Percentiles rank a stretch among this genome's conserved stretches.
These are phyloP conservation scores for Neckera pumila DNA, from an alignment of 225 moss, liverwort and hornwort genomes.

Conservation along the genomic window DNA sequence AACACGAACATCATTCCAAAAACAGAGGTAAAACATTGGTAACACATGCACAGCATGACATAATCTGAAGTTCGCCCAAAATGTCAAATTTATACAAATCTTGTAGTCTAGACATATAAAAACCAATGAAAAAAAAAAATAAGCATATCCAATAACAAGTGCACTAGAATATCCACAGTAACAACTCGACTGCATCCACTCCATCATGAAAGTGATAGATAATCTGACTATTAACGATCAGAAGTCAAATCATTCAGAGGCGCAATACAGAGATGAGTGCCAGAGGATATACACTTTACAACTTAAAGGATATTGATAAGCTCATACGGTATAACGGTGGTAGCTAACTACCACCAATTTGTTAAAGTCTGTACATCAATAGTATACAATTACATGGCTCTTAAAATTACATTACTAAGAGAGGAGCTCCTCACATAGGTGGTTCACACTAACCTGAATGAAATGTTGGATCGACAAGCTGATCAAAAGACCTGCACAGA, in stretches of 20 bases:
- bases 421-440: background rate
- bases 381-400: constrained; percentile 30
- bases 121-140: background rate
- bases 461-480: background rate
- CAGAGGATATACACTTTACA: background rate
- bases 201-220: background rate
- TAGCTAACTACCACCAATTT: background rate
- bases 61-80: background rate
- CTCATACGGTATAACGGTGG: background rate
- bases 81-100: background rate
- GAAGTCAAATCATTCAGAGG: background rate
- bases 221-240: background rate
- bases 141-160: background rate
- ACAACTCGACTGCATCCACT: background rate
- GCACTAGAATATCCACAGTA: background rate
- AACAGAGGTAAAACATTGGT: background rate
- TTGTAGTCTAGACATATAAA: background rate
- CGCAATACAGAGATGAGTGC: background rate
- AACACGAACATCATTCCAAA: background rate
- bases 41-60: background rate
- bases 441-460: constrained; percentile 10
- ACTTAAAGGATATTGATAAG: background rate
- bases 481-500: background rate
- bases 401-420: constrained; percentile 24
- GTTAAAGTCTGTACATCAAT: constrained; percentile 30